phyloP scores from a whole-genome alignment of 2,329 filamentous ascomycete genomes.

The Hypoxylon sp. region DNA sequence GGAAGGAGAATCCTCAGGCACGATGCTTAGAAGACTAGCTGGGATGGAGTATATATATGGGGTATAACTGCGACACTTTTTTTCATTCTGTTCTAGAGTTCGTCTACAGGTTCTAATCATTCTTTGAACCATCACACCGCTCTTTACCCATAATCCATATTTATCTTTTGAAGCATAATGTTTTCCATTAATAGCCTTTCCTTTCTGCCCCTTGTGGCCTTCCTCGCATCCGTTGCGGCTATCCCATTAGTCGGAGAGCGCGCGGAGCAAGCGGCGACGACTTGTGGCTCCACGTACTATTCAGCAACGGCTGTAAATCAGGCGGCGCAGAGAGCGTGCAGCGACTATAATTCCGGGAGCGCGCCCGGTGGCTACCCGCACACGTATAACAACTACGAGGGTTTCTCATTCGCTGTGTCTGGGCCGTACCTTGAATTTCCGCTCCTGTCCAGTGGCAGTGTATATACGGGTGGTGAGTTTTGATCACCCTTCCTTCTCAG shows the following conservation, averaged over 20 bases:
- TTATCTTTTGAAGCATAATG: conserved; percentile 34
- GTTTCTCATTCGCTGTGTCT: conserved; percentile 68
- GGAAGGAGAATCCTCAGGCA: conserved; percentile 41
- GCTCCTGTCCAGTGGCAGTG: conserved; percentile 61
- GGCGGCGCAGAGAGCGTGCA: conserved; percentile 66
- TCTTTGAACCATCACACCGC: conserved; percentile 14
- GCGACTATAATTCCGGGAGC: conserved; percentile 59
- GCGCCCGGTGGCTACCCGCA: conserved; percentile 72
- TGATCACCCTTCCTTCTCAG: not conserved
- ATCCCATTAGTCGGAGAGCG: conserved; percentile 54
- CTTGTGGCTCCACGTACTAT: conserved; percentile 69
- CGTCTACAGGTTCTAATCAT: conserved; percentile 1
- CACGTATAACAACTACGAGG: conserved; percentile 72
- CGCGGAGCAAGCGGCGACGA: conserved; percentile 60
- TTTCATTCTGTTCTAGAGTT: conserved; percentile 3
- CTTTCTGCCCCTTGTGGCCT: conserved; percentile 46
- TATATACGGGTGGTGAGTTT: conserved; percentile 68
- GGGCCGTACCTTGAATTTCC: conserved; percentile 76
- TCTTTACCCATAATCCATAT: conserved; percentile 9
- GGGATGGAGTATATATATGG: conserved; percentile 15
- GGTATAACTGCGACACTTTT: not conserved
- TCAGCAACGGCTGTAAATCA: conserved; percentile 61
- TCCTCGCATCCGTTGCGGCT: conserved; percentile 44
- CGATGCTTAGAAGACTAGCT: not conserved
- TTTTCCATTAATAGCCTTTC: conserved; percentile 26